Evolutionary conservation across 768 basidiomycete species (phyloP).

Genomic region (Plicaturopsis crispa): DNA sequence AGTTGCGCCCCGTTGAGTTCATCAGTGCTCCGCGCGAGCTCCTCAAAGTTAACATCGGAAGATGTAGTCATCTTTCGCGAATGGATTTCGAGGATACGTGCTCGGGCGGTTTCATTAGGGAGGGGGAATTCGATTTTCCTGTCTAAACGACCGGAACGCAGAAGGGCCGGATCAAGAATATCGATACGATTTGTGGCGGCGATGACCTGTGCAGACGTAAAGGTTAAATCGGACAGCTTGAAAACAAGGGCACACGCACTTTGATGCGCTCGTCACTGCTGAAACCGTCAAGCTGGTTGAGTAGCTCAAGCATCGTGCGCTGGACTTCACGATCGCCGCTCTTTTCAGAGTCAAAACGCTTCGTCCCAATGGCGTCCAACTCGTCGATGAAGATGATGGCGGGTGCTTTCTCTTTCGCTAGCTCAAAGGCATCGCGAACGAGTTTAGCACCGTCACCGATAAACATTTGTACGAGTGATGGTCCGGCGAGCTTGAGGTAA

Average conservation of each 20-base stretch:
- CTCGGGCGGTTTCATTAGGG: conserved; percentile 93
- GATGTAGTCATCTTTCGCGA: conserved; percentile 91
- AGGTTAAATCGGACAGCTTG: conserved; percentile 6
- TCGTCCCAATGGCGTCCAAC: conserved; percentile 97
- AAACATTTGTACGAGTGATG: conserved; percentile 99
- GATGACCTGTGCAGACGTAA: conserved; percentile 60
- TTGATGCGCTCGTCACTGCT: conserved; percentile 97
- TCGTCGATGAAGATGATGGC: conserved; percentile 99
- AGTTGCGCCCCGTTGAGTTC: conserved; percentile 98
- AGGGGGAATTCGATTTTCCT: conserved; percentile 98
- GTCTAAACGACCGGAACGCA: conserved; percentile 95
- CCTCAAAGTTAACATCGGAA: conserved; percentile 91
- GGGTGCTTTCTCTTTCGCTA: conserved; percentile 97
- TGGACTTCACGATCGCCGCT: conserved; percentile 99
- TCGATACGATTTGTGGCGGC: conserved; percentile 99
- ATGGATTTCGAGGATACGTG: conserved; percentile 94
- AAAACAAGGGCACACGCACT: conserved; percentile 37
- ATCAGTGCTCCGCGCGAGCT: conserved; percentile 92
- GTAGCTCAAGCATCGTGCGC: conserved; percentile 96
- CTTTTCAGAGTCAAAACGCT: conserved; percentile 98
- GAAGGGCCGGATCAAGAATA: conserved; percentile 95
- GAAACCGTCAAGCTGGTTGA: conserved; percentile 98
- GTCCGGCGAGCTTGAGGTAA: conserved; percentile 95
- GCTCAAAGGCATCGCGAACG: conserved; percentile 95
- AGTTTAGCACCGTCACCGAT: conserved; percentile 99